A percentile compares a stretch with the other conserved stretches of the same genome.
Evolutionary conservation across 768 basidiomycete species (phyloP).

Genomic region (Hypsizygus marmoreus): DNA sequence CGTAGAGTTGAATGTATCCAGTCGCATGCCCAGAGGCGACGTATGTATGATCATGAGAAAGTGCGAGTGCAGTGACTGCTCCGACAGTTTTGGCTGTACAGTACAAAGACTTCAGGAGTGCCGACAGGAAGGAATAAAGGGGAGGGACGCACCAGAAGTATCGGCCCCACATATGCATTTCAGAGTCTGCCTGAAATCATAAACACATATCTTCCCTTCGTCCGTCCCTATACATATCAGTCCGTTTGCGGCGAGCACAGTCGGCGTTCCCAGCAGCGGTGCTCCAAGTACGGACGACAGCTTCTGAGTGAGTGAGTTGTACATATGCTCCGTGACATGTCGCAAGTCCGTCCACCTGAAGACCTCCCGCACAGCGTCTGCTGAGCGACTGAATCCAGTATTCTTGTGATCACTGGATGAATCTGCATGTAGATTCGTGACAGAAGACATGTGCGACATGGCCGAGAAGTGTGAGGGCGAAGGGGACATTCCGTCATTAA

Average conservation of each 20-base stretch:
- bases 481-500: slow-evolving; percentile 48
- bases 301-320: slow-evolving; percentile 54
- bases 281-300: slow-evolving; percentile 64
- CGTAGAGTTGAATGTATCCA: slow-evolving; percentile 86
- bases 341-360: slow-evolving; percentile 79
- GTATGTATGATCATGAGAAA: slow-evolving; percentile 94
- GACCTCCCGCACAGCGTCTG: slow-evolving; percentile 48
- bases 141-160: slow-evolving; percentile 54
- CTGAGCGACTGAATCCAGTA: slow-evolving; percentile 17
- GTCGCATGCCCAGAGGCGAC: slow-evolving; percentile 84
- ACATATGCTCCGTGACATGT: slow-evolving; percentile 58
- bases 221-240: slow-evolving; percentile 89
- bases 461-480: slow-evolving; percentile 69
- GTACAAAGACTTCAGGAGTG: slow-evolving; percentile 18
- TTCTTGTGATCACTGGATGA: slow-evolving; percentile 26
- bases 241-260: slow-evolving; percentile 82
- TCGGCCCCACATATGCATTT: slow-evolving; percentile 79
- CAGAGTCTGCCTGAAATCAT: slow-evolving; percentile 88
- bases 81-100: slow-evolving; percentile 61
- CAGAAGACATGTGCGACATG: slow-evolving; percentile 68
- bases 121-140: slow-evolving; percentile 3
- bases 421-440: slow-evolving; percentile 45
- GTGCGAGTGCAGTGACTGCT: slow-evolving; percentile 82
- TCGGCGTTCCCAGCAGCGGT: slow-evolving; percentile 64
- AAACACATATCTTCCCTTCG: slow-evolving; percentile 75